Evolutionary conservation across 768 basidiomycete species (phyloP).

Genomic region (Mycena latifolia): DNA sequence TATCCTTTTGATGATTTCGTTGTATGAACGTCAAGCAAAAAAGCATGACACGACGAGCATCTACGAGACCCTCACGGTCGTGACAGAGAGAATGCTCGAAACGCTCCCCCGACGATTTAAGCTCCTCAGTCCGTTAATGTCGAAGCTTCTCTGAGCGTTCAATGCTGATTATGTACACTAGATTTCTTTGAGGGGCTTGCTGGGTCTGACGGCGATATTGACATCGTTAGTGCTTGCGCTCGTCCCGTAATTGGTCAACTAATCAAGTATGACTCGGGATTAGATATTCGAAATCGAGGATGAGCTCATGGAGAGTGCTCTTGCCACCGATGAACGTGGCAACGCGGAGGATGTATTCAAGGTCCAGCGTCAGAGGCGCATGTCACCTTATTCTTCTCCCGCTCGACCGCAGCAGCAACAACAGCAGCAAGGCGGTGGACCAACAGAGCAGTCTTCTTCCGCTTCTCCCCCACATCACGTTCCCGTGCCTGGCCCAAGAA

Average conservation of each 20-base stretch:
- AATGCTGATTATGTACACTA: slow-evolving; percentile 42
- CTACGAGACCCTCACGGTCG: slow-evolving; percentile 77
- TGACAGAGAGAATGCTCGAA: slow-evolving; percentile 79
- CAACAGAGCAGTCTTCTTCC: slow-evolving; percentile 48
- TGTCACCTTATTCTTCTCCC: slow-evolving; percentile 47
- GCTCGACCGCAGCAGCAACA: slow-evolving; percentile 18
- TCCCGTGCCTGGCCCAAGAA: slow-evolving; percentile 37
- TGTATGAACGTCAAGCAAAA: slow-evolving; percentile 90
- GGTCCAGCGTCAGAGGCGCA: slow-evolving; percentile 42
- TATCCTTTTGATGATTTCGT: slow-evolving; percentile 80
- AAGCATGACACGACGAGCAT: slow-evolving; percentile 72
- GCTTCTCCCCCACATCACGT: slow-evolving; percentile 30
- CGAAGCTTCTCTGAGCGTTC: not conserved
- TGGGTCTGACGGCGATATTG: slow-evolving; percentile 81
- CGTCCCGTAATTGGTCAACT: not conserved
- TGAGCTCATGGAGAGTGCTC: slow-evolving; percentile 68
- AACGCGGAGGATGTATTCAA: slow-evolving; percentile 38
- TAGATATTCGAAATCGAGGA: slow-evolving; percentile 88
- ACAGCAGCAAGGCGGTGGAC: slow-evolving; percentile 21
- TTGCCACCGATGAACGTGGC: slow-evolving; percentile 46
- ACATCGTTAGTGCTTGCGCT: slow-evolving; percentile 62
- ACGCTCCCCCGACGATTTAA: slow-evolving; percentile 82
- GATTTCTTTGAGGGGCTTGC: slow-evolving; percentile 85
- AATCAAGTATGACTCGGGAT: not conserved
- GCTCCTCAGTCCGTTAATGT: slow-evolving; percentile 70